A percentile compares a stretch with the other conserved stretches of the same genome.
These are phyloP conservation scores for Boletus bicolor DNA, from an alignment of 768 basidiomycete species.

Conservation along the genomic window DNA sequence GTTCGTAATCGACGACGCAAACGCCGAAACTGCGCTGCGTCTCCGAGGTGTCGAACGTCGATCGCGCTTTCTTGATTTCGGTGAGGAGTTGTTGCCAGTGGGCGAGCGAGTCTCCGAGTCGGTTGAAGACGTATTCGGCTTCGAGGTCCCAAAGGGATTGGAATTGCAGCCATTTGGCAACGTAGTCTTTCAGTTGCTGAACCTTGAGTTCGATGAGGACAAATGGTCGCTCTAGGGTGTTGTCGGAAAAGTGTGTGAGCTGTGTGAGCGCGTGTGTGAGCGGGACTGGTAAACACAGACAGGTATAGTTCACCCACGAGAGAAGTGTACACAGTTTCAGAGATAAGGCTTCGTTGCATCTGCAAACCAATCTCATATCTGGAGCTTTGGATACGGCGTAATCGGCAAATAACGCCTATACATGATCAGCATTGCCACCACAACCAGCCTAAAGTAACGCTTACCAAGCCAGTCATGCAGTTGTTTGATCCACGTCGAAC, in stretches of 20 bases:
- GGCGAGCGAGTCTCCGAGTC: slow-evolving; percentile 88
- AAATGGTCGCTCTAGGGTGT: slow-evolving; percentile 78
- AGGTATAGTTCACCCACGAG: slow-evolving; percentile 49
- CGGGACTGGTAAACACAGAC: background rate
- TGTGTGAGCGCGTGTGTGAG: slow-evolving; percentile 29
- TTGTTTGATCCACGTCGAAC: slow-evolving; percentile 85
- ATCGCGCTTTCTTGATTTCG: slow-evolving; percentile 94
- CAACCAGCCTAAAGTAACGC: slow-evolving; percentile 6
- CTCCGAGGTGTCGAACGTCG: slow-evolving; percentile 96
- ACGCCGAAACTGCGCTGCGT: slow-evolving; percentile 90
- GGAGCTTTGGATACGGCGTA: slow-evolving; percentile 88
- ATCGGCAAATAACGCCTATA: slow-evolving; percentile 79
- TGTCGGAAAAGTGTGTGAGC: slow-evolving; percentile 73
- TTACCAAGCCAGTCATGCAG: slow-evolving; percentile 86
- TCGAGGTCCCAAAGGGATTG: slow-evolving; percentile 99
- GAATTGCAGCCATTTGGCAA: slow-evolving; percentile 98
- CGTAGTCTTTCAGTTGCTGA: slow-evolving; percentile 83
- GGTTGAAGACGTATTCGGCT: slow-evolving; percentile 93
- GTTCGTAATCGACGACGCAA: slow-evolving; percentile 95
- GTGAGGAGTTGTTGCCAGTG: slow-evolving; percentile 95
- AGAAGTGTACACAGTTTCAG: slow-evolving; percentile 79
- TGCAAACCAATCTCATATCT: slow-evolving; percentile 96
- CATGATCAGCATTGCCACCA: background rate
- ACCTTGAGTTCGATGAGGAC: slow-evolving; percentile 84
- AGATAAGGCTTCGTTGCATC: slow-evolving; percentile 64